A percentile compares a stretch with the other conserved stretches of the same genome.
Conservation (phyloP, 257 asterid species). For the Cynanchum wilfordii region DNA sequence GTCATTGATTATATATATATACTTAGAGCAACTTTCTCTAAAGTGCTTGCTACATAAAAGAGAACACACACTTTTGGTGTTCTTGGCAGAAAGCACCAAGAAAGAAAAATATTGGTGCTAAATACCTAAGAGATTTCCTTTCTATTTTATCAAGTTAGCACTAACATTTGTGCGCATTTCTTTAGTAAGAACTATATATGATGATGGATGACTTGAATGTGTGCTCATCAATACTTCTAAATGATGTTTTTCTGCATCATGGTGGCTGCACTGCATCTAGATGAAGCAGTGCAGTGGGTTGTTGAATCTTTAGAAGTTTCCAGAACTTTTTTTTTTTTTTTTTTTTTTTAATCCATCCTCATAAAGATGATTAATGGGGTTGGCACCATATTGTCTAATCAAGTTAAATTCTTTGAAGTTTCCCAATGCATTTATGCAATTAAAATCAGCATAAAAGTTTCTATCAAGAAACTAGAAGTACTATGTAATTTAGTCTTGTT, state of each 20-base stretch:
- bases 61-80: background rate
- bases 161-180: background rate
- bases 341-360: background rate
- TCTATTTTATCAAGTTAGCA: slow-evolving; percentile 6
- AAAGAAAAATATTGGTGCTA: background rate
- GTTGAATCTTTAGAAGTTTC: slow-evolving; percentile 4
- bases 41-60: background rate
- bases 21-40: background rate
- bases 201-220: background rate
- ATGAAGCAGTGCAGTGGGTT: background rate
- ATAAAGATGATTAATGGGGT: background rate
- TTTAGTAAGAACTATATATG: background rate
- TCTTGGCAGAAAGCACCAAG: slow-evolving; percentile 3
- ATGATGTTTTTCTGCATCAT: background rate
- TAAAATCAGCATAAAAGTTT: background rate
- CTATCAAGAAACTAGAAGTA: background rate
- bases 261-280: background rate
- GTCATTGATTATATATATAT: background rate
- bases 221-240: background rate
- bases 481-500: background rate
- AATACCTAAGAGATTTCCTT: background rate
- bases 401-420: background rate
- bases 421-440: background rate
- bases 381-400: background rate
- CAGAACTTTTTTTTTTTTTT: background rate